phyloP scores from a whole-genome alignment of 2,329 filamentous ascomycete species.

The Sporothrix inflata region DNA sequence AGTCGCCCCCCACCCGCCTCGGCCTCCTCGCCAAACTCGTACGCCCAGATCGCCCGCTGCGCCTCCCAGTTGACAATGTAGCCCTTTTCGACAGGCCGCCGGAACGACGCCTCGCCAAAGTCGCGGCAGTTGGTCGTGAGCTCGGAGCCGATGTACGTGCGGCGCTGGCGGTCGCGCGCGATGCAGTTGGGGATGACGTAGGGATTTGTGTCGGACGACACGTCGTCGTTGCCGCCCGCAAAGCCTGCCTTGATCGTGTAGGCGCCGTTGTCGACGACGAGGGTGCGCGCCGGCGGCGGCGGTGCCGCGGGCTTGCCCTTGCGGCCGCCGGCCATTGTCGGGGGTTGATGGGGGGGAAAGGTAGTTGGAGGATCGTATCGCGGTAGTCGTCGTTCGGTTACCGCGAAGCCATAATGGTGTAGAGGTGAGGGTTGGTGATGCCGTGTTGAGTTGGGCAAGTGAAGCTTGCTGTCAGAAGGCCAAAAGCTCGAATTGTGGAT shows the following conservation, averaged over 20 bases:
- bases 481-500: constrained; percentile 9
- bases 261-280: constrained; percentile 92
- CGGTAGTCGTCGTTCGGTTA: not conserved
- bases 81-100: constrained; percentile 89
- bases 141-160: constrained; percentile 79
- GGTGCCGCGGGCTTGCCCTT: constrained; percentile 55
- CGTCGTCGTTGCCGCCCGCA: constrained; percentile 47
- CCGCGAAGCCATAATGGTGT: not conserved
- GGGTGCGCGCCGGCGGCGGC: constrained; percentile 64
- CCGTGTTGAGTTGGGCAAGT: not conserved
- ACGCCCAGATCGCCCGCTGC: constrained; percentile 94
- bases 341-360: too few relatives aligned
- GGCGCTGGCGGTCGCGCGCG: constrained; percentile 77
- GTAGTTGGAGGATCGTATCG: not conserved
- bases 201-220: constrained; percentile 45
- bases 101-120: constrained; percentile 85
- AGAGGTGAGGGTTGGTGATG: not conserved
- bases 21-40: constrained; percentile 64
- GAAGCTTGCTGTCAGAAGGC: not conserved
- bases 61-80: constrained; percentile 97
- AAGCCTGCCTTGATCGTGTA: constrained; percentile 91
- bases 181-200: constrained; percentile 83
- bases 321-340: constrained; percentile 49
- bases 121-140: constrained; percentile 74
- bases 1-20: constrained; percentile 43